Percentiles rank a stretch among this genome's conserved stretches.
Conservation (phyloP, 2,329 filamentous ascomycete species). For the Botryotinia calthae region DNA sequence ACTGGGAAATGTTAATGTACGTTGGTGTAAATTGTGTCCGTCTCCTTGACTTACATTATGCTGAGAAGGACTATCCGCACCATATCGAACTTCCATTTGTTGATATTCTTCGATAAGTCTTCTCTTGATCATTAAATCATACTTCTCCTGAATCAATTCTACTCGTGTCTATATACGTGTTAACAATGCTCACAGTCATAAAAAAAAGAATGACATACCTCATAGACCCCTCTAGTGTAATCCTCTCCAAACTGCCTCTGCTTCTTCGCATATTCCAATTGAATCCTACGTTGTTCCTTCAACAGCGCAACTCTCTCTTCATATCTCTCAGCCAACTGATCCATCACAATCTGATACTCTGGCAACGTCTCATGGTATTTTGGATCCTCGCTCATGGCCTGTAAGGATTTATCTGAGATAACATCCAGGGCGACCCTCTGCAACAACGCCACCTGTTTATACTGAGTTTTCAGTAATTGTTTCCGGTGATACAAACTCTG, state of each 20-base stretch:
- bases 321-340: slow-evolving; percentile 27
- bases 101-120: slow-evolving; percentile 27
- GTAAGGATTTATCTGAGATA: slow-evolving; percentile 35
- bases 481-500: slow-evolving; percentile 36
- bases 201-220: slow-evolving; percentile 27
- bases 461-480: slow-evolving; percentile 32
- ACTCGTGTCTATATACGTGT: slow-evolving; percentile 16
- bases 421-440: slow-evolving; percentile 32
- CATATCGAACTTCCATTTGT: slow-evolving; percentile 22
- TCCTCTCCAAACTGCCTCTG: slow-evolving; percentile 22
- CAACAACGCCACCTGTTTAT: slow-evolving; percentile 30
- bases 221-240: slow-evolving; percentile 25
- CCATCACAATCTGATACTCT: slow-evolving; percentile 32
- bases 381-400: slow-evolving; percentile 28
- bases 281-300: slow-evolving; percentile 19
- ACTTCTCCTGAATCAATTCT: slow-evolving; percentile 27
- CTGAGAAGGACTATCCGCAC: slow-evolving; percentile 29
- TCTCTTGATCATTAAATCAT: slow-evolving; percentile 27
- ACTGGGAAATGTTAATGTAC: slow-evolving; percentile 26
- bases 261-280: slow-evolving; percentile 23
- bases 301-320: slow-evolving; percentile 24
- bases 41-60: slow-evolving; percentile 28
- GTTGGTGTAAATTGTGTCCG: not conserved
- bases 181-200: slow-evolving; percentile 18
- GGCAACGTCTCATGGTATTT: slow-evolving; percentile 34